phyloP scores from a whole-genome alignment of 164 flowering plant species.

The Warburgia ugandensis region DNA sequence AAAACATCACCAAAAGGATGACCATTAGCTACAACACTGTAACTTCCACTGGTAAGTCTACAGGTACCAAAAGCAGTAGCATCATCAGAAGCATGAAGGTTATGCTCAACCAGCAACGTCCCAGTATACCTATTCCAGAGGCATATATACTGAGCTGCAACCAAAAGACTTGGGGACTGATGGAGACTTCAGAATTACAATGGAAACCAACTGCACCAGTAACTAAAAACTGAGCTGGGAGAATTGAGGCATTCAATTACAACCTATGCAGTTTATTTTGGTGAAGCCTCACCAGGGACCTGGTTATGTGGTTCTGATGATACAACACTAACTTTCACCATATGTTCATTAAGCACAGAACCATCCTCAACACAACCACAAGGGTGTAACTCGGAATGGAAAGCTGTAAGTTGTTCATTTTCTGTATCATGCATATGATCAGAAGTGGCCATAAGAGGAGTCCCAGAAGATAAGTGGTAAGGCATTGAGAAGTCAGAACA shows the following conservation, averaged over 20 bases:
- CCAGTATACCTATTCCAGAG: neutral
- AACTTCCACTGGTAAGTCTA: slow-evolving; percentile 1
- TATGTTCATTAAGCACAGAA: neutral
- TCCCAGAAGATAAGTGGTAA: too few species aligned
- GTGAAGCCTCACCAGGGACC: neutral
- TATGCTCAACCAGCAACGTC: neutral
- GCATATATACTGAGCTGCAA: neutral
- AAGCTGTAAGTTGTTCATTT: slow-evolving; percentile 7
- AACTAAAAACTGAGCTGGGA: too few species aligned
- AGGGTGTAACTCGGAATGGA: slow-evolving; percentile 5
- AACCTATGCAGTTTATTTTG: neutral
- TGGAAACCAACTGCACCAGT: neutral
- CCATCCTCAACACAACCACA: slow-evolving; percentile 10
- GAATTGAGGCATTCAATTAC: neutral
- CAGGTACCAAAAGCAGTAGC: neutral
- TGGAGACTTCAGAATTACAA: neutral
- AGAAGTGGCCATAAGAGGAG: neutral
- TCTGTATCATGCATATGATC: slow-evolving; percentile 1
- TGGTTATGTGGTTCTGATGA: neutral
- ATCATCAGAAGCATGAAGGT: neutral
- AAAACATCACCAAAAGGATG: neutral
- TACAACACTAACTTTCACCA: slow-evolving; percentile 4
- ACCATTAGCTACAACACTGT: neutral
- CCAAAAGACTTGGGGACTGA: neutral
- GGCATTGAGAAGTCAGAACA: neutral